Evolutionary conservation across 164 flowering plant species (phyloP).

Genomic region (Vitis rotundifolia): DNA sequence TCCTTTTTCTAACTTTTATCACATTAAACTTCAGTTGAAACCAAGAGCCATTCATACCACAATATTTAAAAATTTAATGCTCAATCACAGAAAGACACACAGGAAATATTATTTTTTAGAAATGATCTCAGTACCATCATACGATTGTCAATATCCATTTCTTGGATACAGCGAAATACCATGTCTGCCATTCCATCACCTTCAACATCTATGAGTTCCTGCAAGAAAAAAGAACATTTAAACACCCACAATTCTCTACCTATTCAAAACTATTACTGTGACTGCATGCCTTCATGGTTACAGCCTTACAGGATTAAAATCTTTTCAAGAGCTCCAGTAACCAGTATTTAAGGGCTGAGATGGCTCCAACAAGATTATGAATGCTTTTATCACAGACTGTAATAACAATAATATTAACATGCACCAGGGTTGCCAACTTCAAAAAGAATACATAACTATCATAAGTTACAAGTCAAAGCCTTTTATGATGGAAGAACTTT

Average conservation of each 20-base stretch:
- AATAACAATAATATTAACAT: not conserved
- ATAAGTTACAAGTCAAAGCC: not conserved
- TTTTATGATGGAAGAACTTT: not conserved
- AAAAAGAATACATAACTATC: not conserved
- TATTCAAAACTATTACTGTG: not conserved
- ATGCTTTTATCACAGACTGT: not conserved
- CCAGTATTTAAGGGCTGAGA: not conserved
- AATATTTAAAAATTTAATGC: not conserved
- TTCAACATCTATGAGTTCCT: slow-evolving; percentile 98
- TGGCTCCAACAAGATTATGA: not conserved
- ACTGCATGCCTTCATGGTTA: not conserved
- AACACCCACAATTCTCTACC: not conserved
- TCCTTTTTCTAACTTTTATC: too few relatives aligned
- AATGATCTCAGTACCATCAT: slow-evolving; percentile 68
- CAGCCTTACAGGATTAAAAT: not conserved
- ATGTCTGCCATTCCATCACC: slow-evolving; percentile 99
- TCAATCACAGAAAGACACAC: not conserved
- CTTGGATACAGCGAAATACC: slow-evolving; percentile 98
- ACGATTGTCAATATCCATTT: slow-evolving; percentile 97
- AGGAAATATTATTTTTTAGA: not conserved
- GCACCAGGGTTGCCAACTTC: not conserved
- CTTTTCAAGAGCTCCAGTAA: not conserved
- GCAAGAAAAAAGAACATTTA: slow-evolving; percentile 19
- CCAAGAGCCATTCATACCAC: too few relatives aligned
- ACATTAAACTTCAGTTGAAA: too few relatives aligned